Base-by-base conservation (phyloP, 148 eudicot species). In the Gaultheria prostrata region DNA sequence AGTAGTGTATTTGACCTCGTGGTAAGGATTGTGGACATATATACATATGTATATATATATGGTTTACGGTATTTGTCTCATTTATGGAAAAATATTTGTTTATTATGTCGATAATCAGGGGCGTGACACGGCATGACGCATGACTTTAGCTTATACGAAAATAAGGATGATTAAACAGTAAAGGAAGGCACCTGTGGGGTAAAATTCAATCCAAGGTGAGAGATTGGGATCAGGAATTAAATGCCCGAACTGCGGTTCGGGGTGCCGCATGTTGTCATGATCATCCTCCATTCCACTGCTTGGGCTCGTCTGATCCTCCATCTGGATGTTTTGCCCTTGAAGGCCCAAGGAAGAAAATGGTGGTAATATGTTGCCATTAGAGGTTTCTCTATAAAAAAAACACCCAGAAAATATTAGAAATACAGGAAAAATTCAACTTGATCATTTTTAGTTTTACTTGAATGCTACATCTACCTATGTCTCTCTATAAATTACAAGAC, bases 191-290 rank as follows among this genome's bases (percentile, higher is more conserved):
- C 91, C 92, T 82, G 89, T 46, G 9, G 82, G 67, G 79, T 87
- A 88, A 77, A 82, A 82, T 6, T 85, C 80, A n/a, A 88, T 49
- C 91, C 91, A 90, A 1, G 89, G 88, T 0, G 90, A 84, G 33
- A 77, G 83, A 83, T 88, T 90, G 80, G 84, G 86, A 84, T 87
- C 89, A 12, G 78, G 82, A 33, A 69, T 69, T 14, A n/a, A 24
- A 10, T 82, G 90, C 4, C 85, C 87, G 63, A 87, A 85, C 15
- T 85, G 87, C 5, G 89, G 57, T 39, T 61, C 83, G 1, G 90
- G 56, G 17, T 65, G 86, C 28, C 79, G 69, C 10, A 39, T 59
- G 54, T 46, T 81, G 33, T 75, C 83, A 24, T 84, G 86, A 9
- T 87, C 88, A 74, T 86, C 85, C 50, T 86, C 85, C 73, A 82